Base-by-base conservation (phyloP, 306 rosid species). In the Cucurbita moschata region DNA sequence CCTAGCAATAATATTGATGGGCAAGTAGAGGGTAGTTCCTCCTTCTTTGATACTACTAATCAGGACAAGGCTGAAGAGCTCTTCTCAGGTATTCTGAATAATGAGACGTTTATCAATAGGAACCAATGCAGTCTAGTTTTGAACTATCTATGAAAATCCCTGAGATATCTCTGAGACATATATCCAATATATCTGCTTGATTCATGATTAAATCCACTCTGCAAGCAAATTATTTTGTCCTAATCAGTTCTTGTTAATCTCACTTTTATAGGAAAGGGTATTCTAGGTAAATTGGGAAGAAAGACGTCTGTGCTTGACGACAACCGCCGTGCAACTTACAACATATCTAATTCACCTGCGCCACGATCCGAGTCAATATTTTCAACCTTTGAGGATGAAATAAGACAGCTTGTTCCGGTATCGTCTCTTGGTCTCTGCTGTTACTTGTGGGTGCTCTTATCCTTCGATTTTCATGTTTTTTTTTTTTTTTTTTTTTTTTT, bases 391-490 rank as follows among this genome's bases (percentile, higher is more conserved):
- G 96, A 95, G 82, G 82, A 87, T 72, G 99, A 95, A 87, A 63
- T 83, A 66, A 91, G 90, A 87, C 96, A 91, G 83, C 80, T 95
- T 76, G 96, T 95, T 77, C 90, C 91, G 71, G 99, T 95, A 88
- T 7, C 66, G 94, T 86, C 67, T 61, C 77, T 71, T 72, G 61
- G 54, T 68, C 54, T 71, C 71, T 70, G 7, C 73, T 1, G 8
- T 68, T 13, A 23, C 7, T 60, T 26, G 16, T 60, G 23, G 38
- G 79, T 46, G 74, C 12, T 59, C 77, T 71, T 54, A 50, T 59
- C 18, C 5, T 79, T 40, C 37, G 49, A 38, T 77, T 44, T 72
- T 71, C 77, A 80, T 68, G 15, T 59, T 40, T 54, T 69, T 58
- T 6, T 65, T 6, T 58, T 6, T 65, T 6, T 58, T 6, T 65